Conservation (phyloP, 164 flowering plant species). For the Tetracentron sinense region DNA sequence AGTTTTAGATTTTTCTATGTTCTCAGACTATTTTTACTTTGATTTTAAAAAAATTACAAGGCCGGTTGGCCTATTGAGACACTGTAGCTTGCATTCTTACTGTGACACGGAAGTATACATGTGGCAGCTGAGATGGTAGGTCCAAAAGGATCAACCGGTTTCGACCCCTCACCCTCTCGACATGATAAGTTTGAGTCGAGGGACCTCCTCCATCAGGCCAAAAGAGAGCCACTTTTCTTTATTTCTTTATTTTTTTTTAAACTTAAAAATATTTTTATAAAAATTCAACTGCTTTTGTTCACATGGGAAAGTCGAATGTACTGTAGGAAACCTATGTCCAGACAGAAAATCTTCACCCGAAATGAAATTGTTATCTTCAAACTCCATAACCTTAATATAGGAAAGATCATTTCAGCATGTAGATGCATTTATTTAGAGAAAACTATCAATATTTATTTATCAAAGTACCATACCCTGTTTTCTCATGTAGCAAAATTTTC, state of each 20-base stretch:
- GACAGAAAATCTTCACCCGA: not conserved
- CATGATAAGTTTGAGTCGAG: not conserved
- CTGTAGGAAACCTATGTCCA: too few species aligned
- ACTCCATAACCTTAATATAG: not conserved
- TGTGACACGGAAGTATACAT: not conserved
- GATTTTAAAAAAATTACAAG: not conserved
- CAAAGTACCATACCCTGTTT: not conserved
- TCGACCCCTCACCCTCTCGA: not conserved
- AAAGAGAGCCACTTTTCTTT: too few species aligned
- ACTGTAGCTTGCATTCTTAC: not conserved
- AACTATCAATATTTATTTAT: too few species aligned
- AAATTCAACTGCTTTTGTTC: too few species aligned
- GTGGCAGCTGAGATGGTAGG: not conserved
- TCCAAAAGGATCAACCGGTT: not conserved
- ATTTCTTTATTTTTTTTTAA: too few species aligned
- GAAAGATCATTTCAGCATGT: not conserved
- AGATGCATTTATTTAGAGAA: not conserved
- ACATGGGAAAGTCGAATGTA: too few species aligned
- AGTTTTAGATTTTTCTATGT: not conserved
- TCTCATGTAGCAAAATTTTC: too few species aligned
- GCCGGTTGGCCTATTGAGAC: not conserved
- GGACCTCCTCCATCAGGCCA: too few species aligned
- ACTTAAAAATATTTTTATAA: too few species aligned
- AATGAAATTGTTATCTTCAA: not conserved
- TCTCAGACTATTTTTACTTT: not conserved